These are phyloP conservation scores for Neurospora hispaniola DNA, from an alignment of 495 filamentous ascomycete genomes.

Conservation along the genomic window DNA sequence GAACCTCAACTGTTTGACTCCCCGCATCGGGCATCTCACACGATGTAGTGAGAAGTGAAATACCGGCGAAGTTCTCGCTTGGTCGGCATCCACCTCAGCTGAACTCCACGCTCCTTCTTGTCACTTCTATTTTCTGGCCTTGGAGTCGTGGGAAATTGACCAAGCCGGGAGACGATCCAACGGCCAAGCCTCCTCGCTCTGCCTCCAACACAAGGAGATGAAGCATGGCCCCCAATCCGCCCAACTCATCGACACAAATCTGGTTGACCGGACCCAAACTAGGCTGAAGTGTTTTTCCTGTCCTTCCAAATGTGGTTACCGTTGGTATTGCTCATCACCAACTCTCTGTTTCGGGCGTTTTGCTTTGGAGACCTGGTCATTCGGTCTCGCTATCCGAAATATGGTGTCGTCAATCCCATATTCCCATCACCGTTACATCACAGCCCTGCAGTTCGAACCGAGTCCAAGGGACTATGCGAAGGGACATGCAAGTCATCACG, in stretches of 20 bases:
- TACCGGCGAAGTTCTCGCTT: not conserved
- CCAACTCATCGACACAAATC: not conserved
- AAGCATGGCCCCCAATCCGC: slow-evolving; percentile 13
- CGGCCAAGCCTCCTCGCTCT: slow-evolving; percentile 6
- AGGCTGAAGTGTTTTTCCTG: not conserved
- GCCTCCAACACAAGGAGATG: slow-evolving; percentile 5
- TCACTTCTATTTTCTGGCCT: not conserved
- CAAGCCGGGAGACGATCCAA: not conserved
- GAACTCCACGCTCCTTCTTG: not conserved
- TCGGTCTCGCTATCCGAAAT: not conserved
- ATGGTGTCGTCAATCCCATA: not conserved
- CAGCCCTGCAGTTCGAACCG: not conserved
- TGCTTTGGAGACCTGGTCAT: not conserved
- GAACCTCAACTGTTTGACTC: not conserved
- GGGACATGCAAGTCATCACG: not conserved
- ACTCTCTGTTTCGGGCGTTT: not conserved
- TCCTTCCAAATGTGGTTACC: not conserved
- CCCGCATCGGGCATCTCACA: not conserved
- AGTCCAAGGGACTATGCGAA: not conserved
- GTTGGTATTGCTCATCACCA: not conserved
- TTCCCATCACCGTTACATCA: not conserved
- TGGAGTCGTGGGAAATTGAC: not conserved
- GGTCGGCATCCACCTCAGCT: not conserved
- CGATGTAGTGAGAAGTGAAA: not conserved
- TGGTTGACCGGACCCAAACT: not conserved